Base-by-base conservation (phyloP, 495 filamentous ascomycete species). In the Aspergillus avenaceus region DNA sequence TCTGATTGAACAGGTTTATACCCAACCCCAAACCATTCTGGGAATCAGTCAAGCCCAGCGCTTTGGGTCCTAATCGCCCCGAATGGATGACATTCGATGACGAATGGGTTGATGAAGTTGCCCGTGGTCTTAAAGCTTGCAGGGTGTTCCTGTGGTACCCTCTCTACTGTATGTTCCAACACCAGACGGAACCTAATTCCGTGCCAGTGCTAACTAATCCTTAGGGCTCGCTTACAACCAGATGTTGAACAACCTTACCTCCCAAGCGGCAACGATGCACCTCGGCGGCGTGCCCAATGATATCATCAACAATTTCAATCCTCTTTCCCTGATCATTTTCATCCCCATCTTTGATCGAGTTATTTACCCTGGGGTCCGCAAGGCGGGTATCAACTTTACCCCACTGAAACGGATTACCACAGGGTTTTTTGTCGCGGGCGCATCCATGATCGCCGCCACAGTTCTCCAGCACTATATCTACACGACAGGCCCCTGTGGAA, bases 271-370 rank as follows among this genome's bases (percentile, higher is more conserved):
- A 6, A 83, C 80, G 6, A 86, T 92, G 85, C 55, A 71, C 7
- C 75, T 88, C 11, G 76, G 78, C 41, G 84, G 85, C 11, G 78
- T 89, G 0, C 88, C 88, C 44, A 89, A 91, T 68, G 88, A 93
- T 59, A 75, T 91, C 22, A 72, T 91, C 56, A 79, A 78, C 55
- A 93, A 91, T 62, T 77, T 93, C 24, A 83, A 91, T 62, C 87
- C 88, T 11, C 71, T 92, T 49, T 74, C 85, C 2, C 68, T 91
- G 29, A 78, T 92, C 62, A 86, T 93, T 64, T 78, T 91, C 52
- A 90, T 92, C 47, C 88, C 88, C 8, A 76, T 92, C 47, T 74
- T 79, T 53, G 88, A 93, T 58, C 66, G 75, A 9, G 26, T 88
- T 45, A 24, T 91, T 44, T 93, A 90, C 62, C 88, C 88, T 0